These are phyloP conservation scores for Cinchona pubescens DNA, from an alignment of 257 asterid genomes.

Conservation along the genomic window DNA sequence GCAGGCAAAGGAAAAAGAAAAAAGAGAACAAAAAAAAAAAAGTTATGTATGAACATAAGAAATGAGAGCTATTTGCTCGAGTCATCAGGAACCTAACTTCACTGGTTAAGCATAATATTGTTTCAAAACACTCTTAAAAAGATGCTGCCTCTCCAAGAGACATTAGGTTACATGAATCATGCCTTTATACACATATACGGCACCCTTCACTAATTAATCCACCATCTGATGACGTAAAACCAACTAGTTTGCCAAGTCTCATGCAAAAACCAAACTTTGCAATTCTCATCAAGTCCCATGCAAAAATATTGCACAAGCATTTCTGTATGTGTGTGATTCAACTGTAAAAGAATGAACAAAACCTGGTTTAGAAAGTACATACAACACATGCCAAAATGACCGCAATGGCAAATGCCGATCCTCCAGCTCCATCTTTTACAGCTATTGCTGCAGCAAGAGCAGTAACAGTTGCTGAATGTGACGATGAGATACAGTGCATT, in stretches of 20 bases:
- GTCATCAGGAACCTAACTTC: not conserved
- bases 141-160: not conserved
- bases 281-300: not conserved
- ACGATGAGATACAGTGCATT: constrained; percentile 99
- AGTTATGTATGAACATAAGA: not conserved
- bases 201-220: not conserved
- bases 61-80: not conserved
- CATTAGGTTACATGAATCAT: not conserved
- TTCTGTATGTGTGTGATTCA: not conserved
- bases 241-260: not conserved
- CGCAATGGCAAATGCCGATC: constrained; percentile 78
- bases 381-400: constrained; percentile 95
- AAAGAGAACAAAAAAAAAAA: not conserved
- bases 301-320: not conserved
- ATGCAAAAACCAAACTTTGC: not conserved
- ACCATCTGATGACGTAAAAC: not conserved
- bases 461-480: constrained; percentile 88
- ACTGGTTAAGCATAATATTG: not conserved
- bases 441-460: constrained; percentile 84
- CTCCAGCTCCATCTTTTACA: constrained; percentile 72
- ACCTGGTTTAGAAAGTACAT: constrained; percentile 83
- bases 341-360: constrained; percentile 47
- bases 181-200: not conserved
- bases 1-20: not conserved
- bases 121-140: not conserved